Conservation (phyloP, 441 rosid genomes). For the Gossypium gossypioides region DNA sequence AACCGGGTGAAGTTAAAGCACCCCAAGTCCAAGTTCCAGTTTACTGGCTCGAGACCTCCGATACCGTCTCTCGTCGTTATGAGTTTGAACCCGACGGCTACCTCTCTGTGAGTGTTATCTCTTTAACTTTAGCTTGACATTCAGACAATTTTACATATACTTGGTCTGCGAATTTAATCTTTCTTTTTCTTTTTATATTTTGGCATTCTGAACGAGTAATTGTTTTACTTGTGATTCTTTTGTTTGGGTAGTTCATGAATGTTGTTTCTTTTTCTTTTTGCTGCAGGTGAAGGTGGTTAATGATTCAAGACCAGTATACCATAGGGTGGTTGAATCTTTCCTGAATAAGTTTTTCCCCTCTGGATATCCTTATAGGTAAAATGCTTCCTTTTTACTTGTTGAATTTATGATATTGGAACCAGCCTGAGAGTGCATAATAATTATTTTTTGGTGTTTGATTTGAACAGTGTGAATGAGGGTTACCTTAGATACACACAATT, state of each 20-base stretch:
- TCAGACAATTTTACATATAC: constrained; percentile 14
- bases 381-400: background rate
- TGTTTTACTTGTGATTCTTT: background rate
- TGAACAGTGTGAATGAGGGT: constrained; percentile 77
- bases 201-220: background rate
- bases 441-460: constrained; percentile 14
- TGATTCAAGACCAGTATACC: constrained; percentile 57
- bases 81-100: constrained; percentile 60
- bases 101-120: constrained; percentile 47
- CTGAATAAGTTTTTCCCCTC: constrained; percentile 79
- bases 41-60: constrained; percentile 65
- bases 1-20: constrained; percentile 26
- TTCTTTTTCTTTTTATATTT: too few species aligned
- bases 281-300: constrained; percentile 60
- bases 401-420: background rate
- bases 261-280: background rate
- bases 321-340: constrained; percentile 60
- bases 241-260: background rate
- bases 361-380: constrained; percentile 85
- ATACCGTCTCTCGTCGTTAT: constrained; percentile 52
- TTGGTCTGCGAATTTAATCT: constrained; percentile 4
- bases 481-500: constrained; percentile 85
- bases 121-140: background rate
- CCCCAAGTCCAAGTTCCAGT: constrained; percentile 28
- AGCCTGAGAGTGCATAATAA: background rate